Evolutionary conservation across 345 rosid genomes (phyloP).

Genomic region (Erucastrum elatum): DNA sequence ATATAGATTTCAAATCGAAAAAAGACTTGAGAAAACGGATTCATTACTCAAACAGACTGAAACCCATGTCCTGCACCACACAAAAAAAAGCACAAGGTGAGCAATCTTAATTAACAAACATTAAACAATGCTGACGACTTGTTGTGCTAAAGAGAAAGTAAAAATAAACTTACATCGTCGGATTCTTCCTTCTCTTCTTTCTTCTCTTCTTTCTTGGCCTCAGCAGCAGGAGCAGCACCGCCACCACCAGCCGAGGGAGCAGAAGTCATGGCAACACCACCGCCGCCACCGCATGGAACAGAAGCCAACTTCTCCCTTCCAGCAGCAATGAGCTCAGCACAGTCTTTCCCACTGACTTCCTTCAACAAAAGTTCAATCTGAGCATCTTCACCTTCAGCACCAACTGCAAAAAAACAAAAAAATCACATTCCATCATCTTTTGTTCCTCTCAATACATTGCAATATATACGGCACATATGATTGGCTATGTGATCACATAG

Average conservation of each 20-base stretch:
- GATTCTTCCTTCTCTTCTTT: conserved; percentile 79
- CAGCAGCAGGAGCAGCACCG: conserved; percentile 51
- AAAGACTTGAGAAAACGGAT: too few relatives aligned
- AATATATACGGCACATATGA: too few relatives aligned
- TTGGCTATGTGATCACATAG: too few relatives aligned
- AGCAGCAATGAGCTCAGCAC: conserved; percentile 72
- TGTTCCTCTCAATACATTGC: too few relatives aligned
- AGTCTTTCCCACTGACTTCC: conserved; percentile 66
- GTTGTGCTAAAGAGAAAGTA: background rate
- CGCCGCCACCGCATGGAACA: conserved; percentile 64
- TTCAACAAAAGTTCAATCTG: conserved; percentile 62
- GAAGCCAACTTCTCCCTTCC: conserved; percentile 87
- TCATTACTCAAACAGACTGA: conserved; percentile 58
- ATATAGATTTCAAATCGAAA: too few relatives aligned
- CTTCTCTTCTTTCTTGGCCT: conserved; percentile 80
- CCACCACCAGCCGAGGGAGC: conserved; percentile 45
- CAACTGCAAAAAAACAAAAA: conserved; percentile 45
- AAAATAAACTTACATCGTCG: conserved; percentile 59
- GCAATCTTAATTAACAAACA: background rate
- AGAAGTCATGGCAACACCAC: conserved; percentile 45
- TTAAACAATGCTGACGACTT: background rate
- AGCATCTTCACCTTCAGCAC: conserved; percentile 63
- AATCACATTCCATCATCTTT: background rate
- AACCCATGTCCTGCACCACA: conserved; percentile 64
- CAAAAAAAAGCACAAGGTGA: background rate